Conservation (phyloP, 1,284 basidiomycete genomes). For the Malassezia sp. region DNA sequence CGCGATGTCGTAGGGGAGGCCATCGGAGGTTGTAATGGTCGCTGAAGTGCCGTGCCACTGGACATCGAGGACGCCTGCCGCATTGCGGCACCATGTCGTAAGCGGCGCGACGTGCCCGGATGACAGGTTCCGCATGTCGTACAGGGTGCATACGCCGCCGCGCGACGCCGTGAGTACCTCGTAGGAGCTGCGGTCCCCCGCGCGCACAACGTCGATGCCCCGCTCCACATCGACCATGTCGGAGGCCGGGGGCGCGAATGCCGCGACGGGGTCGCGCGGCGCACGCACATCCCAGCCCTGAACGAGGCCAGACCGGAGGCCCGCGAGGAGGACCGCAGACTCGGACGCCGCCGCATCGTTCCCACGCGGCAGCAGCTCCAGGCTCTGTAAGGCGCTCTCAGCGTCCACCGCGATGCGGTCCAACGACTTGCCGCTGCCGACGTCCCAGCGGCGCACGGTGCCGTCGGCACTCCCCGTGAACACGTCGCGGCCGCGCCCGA, state of each 20-base stretch:
- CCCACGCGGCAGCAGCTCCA: too few relatives aligned
- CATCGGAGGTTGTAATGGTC: constrained; percentile 28
- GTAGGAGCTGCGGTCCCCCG: constrained; percentile 13
- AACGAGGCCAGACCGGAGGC: constrained; percentile 49
- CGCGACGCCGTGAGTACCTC: neutral
- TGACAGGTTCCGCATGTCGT: constrained; percentile 3
- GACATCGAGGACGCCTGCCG: constrained; percentile 2
- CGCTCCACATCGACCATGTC: neutral
- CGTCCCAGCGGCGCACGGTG: constrained; percentile 64
- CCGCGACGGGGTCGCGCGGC: too few relatives aligned
- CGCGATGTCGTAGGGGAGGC: constrained; percentile 21
- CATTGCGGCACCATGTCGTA: constrained; percentile 3
- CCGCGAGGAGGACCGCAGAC: too few relatives aligned
- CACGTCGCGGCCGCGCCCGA: constrained; percentile 58
- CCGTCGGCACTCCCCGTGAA: constrained; percentile 57
- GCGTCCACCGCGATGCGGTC: too few relatives aligned
- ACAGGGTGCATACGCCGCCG: constrained; percentile 1
- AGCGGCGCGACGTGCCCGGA: constrained; percentile 1
- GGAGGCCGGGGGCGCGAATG: neutral
- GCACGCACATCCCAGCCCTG: constrained; percentile 48
- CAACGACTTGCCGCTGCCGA: constrained; percentile 54
- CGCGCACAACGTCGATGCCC: constrained; percentile 8
- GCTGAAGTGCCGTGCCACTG: neutral
- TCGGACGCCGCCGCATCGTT: too few relatives aligned
- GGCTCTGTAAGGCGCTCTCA: too few relatives aligned